These are phyloP conservation scores for Gastrodia elata DNA, from an alignment of 106 monocot genomes.

Conservation along the genomic window DNA sequence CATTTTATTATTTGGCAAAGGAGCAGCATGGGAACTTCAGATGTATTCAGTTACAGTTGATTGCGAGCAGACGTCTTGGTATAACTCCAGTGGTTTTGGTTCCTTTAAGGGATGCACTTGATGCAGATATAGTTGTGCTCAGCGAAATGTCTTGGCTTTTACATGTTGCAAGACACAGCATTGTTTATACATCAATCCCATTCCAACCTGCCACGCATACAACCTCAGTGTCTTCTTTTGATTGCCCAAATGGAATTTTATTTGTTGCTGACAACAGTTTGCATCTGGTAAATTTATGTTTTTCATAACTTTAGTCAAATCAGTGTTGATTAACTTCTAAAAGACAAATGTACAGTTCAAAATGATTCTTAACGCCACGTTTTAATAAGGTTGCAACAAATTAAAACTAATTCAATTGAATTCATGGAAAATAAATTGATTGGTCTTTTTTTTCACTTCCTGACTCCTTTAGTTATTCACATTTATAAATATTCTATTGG, in stretches of 20 bases:
- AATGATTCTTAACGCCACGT: background rate
- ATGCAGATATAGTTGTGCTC: slow-evolving; percentile 78
- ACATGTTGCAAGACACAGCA: slow-evolving; percentile 66
- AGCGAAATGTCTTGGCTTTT: slow-evolving; percentile 92
- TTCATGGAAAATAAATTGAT: background rate
- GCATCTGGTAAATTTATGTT: slow-evolving; percentile 52
- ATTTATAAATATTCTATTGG: too few relatives aligned
- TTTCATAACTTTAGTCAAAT: background rate
- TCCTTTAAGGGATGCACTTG: slow-evolving; percentile 56
- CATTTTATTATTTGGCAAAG: slow-evolving; percentile 8
- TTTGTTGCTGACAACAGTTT: slow-evolving; percentile 82
- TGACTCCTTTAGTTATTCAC: too few relatives aligned
- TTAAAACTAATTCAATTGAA: background rate
- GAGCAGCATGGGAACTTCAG: slow-evolving; percentile 13
- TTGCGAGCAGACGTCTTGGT: slow-evolving; percentile 76
- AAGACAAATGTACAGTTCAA: background rate
- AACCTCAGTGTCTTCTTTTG: slow-evolving; percentile 61
- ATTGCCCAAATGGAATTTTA: slow-evolving; percentile 75
- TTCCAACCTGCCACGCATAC: slow-evolving; percentile 89
- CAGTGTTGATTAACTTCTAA: background rate
- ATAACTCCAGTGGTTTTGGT: slow-evolving; percentile 78
- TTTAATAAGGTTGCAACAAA: background rate
- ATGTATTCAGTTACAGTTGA: slow-evolving; percentile 46
- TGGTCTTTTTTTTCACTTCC: background rate
- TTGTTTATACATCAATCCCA: slow-evolving; percentile 79